phyloP scores from a whole-genome alignment of 2,329 filamentous ascomycete genomes.

The Geoglossum cookeanum region DNA sequence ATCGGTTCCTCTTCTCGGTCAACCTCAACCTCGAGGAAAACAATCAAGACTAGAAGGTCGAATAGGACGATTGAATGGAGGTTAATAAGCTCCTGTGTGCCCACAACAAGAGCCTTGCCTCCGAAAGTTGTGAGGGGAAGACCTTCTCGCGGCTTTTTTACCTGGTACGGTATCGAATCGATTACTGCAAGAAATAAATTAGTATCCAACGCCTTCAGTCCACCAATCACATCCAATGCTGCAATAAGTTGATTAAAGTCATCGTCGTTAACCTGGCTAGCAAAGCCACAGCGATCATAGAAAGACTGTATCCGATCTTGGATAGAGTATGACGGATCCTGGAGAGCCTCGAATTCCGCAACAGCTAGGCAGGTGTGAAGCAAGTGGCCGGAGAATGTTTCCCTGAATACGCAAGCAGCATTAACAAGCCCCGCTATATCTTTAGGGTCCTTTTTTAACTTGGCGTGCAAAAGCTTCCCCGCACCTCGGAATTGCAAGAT shows the following conservation, averaged over 20 bases:
- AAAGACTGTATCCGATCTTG: conserved; percentile 59
- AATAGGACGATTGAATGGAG: conserved; percentile 57
- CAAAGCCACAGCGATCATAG: conserved; percentile 61
- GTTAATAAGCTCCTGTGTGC: conserved; percentile 60
- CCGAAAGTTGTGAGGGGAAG: conserved; percentile 48
- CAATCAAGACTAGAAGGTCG: conserved; percentile 62
- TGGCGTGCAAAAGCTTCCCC: conserved; percentile 11
- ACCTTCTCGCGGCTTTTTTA: conserved; percentile 16
- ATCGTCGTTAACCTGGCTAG: conserved; percentile 63
- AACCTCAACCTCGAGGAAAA: conserved; percentile 72
- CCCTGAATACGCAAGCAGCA: conserved; percentile 50
- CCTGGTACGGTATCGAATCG: conserved; percentile 25
- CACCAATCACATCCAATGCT: conserved; percentile 44
- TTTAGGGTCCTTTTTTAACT: conserved; percentile 33
- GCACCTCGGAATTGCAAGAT: conserved; percentile 26
- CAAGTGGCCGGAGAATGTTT: conserved; percentile 50
- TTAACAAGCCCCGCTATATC: conserved; percentile 44
- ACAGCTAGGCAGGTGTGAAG: conserved; percentile 47
- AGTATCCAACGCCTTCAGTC: conserved; percentile 30
- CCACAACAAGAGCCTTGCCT: conserved; percentile 51
- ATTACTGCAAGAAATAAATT: conserved; percentile 33
- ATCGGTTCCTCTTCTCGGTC: conserved; percentile 45
- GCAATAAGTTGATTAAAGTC: conserved; percentile 52
- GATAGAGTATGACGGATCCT: conserved; percentile 49
- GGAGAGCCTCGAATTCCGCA: conserved; percentile 53